These are phyloP conservation scores for Kodamaea hsintzibuensis DNA, from an alignment of 805 yeast genomes.

Conservation along the genomic window DNA sequence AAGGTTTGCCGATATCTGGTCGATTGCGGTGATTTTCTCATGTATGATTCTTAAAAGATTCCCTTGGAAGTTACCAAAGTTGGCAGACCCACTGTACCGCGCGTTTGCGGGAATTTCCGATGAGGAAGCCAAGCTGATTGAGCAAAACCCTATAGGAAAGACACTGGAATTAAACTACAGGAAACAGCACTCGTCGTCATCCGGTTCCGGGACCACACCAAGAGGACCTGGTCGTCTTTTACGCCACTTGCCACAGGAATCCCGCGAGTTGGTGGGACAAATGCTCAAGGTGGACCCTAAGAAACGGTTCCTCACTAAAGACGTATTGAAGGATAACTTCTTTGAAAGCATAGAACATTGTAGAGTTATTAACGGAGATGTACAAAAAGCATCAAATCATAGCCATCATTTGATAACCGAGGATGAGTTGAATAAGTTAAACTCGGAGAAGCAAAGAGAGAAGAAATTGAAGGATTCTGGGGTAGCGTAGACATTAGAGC, in stretches of 20 bases:
- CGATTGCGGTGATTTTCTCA: conserved; percentile 86
- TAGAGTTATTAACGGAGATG: conserved; percentile 22
- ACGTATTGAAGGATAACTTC: conserved; percentile 60
- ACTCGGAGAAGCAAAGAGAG: conserved; percentile 28
- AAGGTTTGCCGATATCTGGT: conserved; percentile 88
- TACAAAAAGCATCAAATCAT: conserved; percentile 42
- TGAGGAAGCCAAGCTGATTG: conserved; percentile 5
- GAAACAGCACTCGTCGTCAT: neutral
- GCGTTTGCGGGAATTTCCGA: conserved; percentile 48
- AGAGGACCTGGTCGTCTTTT: conserved; percentile 73
- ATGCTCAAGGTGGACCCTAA: conserved; percentile 67
- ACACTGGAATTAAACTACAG: conserved; percentile 2
- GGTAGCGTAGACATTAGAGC: neutral
- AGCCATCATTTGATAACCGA: conserved; percentile 69
- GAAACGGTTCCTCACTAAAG: conserved; percentile 59
- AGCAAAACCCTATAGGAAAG: conserved; percentile 9
- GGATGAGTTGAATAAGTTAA: conserved; percentile 50
- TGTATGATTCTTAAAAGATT: conserved; percentile 85
- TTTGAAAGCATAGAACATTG: conserved; percentile 58
- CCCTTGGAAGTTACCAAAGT: conserved; percentile 95
- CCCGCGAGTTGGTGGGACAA: conserved; percentile 57
- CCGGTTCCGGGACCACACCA: conserved; percentile 16
- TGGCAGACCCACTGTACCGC: conserved; percentile 70
- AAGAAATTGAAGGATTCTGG: conserved; percentile 14
- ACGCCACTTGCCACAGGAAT: conserved; percentile 65